These are phyloP conservation scores for Rhazya stricta DNA, from an alignment of 257 asterid species.

Conservation along the genomic window DNA sequence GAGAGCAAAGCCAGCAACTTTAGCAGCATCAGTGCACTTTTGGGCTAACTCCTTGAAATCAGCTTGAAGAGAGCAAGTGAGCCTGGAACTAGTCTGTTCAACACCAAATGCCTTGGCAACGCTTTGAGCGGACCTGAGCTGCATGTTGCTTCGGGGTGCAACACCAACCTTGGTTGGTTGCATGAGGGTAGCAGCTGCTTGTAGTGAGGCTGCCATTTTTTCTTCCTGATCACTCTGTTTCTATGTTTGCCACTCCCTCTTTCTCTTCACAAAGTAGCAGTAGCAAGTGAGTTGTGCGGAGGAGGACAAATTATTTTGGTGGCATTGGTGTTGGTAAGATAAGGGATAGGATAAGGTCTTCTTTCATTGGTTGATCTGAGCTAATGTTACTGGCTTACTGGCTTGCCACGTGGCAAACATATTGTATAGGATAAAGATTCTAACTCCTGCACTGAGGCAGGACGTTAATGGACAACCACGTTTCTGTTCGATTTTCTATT, in stretches of 20 bases:
- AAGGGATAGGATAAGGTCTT: constrained; percentile 67
- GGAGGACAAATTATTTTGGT: constrained; percentile 30
- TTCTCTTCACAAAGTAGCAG: constrained; percentile 16
- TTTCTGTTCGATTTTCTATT: background rate
- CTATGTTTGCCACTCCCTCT: background rate
- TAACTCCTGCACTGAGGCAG: constrained; percentile 17
- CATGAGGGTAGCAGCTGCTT: constrained; percentile 89
- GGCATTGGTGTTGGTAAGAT: constrained; percentile 47
- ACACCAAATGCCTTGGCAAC: constrained; percentile 59
- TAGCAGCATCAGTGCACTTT: constrained; percentile 81
- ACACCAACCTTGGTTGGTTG: constrained; percentile 70
- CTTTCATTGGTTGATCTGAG: constrained; percentile 44
- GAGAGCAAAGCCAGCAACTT: constrained; percentile 92
- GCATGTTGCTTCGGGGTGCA: constrained; percentile 48
- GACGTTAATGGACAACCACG: constrained; percentile 18
- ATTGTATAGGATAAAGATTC: constrained; percentile 31
- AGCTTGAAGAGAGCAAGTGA: constrained; percentile 75
- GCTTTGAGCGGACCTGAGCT: constrained; percentile 51
- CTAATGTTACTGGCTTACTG: constrained; percentile 21
- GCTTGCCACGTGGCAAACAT: constrained; percentile 45
- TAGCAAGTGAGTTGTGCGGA: constrained; percentile 16
- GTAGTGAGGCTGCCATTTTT: constrained; percentile 77
- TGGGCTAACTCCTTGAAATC: constrained; percentile 78
- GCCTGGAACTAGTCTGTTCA: constrained; percentile 42
- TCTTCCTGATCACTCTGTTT: background rate